phyloP scores from a whole-genome alignment of 179 eudicot species.

The Gypsophila paniculata region DNA sequence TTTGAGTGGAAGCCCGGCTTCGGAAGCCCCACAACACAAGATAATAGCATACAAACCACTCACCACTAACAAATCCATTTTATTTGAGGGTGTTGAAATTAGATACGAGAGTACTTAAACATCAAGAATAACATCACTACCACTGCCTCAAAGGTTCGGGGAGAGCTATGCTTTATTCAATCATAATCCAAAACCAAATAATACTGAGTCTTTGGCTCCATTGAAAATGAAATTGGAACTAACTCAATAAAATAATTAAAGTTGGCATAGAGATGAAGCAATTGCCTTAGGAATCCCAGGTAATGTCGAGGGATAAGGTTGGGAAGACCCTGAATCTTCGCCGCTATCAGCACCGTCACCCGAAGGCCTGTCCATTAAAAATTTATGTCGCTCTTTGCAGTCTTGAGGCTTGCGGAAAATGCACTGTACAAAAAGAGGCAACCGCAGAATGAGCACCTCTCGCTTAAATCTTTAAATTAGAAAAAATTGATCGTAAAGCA shows the following conservation, averaged over 20 bases:
- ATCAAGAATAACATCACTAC: background rate
- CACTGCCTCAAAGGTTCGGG: background rate
- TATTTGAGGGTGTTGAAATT: background rate
- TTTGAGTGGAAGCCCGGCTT: conserved; percentile 9
- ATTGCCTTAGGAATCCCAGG: conserved; percentile 97
- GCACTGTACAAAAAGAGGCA: conserved; percentile 42
- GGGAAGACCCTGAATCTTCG: conserved; percentile 94
- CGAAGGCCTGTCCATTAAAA: conserved; percentile 59
- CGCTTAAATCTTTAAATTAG: conserved; percentile 9
- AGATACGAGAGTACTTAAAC: too few species aligned
- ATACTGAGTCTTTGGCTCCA: background rate
- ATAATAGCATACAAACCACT: background rate
- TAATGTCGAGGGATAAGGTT: conserved; percentile 87
- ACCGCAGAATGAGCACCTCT: conserved; percentile 12
- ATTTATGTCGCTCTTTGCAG: conserved; percentile 81
- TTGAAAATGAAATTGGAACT: background rate
- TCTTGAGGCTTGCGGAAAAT: conserved; percentile 76
- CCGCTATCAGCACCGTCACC: conserved; percentile 96
- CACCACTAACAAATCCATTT: conserved; percentile 10
- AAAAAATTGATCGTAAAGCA: background rate
- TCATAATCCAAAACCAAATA: background rate
- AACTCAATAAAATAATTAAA: background rate
- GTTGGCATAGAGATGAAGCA: background rate
- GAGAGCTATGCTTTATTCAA: background rate
- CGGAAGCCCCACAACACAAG: background rate